phyloP scores from a whole-genome alignment of 352 stramenopile genomes.

The Pythium pectinolyticum region DNA sequence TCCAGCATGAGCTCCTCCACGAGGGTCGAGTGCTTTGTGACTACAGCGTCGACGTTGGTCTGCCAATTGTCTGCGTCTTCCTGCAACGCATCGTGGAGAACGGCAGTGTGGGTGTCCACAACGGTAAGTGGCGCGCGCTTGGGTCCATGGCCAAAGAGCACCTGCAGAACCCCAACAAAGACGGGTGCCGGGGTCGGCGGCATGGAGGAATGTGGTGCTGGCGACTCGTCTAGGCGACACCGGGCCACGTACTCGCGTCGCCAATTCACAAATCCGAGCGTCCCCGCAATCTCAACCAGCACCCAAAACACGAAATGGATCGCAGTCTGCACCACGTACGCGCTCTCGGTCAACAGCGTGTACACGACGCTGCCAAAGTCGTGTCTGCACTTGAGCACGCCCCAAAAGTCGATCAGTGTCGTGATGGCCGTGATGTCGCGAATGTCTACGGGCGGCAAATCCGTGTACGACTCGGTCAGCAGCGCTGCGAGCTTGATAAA shows the following conservation, averaged over 20 bases:
- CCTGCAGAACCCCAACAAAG: not conserved
- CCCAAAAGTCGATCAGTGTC: constrained; percentile 37
- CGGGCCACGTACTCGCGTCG: constrained; percentile 10
- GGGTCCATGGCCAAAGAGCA: not conserved
- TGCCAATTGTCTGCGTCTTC: constrained; percentile 9
- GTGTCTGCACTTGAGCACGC: constrained; percentile 46
- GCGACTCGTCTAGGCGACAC: constrained; percentile 10
- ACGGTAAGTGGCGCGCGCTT: not conserved
- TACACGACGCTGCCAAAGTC: constrained; percentile 42
- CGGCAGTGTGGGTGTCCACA: not conserved
- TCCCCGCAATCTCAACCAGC: constrained; percentile 34
- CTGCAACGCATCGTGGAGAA: constrained; percentile 10
- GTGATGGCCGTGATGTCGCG: constrained; percentile 45
- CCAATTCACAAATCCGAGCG: constrained; percentile 40
- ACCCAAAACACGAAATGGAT: constrained; percentile 47
- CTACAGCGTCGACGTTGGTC: not conserved
- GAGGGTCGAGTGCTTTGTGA: not conserved
- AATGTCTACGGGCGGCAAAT: constrained; percentile 56
- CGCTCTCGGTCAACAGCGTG: constrained; percentile 38
- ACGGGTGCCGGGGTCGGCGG: too few relatives aligned
- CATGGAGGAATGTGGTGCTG: too few relatives aligned
- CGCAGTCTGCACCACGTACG: constrained; percentile 33
- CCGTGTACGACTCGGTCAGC: constrained; percentile 63
- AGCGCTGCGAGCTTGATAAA: constrained; percentile 30
- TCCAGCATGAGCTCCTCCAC: constrained; percentile 8